phyloP scores from a whole-genome alignment of 169 alveolate genomes.

The Plasmodium vinckei region DNA sequence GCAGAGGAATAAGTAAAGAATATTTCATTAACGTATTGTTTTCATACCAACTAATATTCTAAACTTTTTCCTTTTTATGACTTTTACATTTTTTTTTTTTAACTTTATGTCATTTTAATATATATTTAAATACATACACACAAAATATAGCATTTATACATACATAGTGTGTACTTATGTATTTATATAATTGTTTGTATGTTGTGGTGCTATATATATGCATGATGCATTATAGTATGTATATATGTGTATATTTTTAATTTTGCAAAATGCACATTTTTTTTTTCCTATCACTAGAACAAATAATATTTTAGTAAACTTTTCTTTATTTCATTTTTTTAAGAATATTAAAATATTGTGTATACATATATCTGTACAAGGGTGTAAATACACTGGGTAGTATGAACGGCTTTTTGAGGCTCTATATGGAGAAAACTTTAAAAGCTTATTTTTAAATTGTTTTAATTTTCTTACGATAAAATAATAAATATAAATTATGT shows the following conservation, averaged over 20 bases:
- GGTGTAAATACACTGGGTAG: too few species aligned
- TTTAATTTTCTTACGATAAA: too few species aligned
- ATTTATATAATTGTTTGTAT: not conserved
- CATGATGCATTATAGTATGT: slow-evolving; percentile 1
- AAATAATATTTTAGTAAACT: not conserved
- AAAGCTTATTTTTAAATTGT: too few species aligned
- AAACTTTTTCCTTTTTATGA: not conserved
- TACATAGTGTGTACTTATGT: not conserved
- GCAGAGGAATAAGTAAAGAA: too few species aligned
- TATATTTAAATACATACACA: not conserved
- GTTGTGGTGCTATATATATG: not conserved
- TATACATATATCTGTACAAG: too few species aligned
- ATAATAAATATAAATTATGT: too few species aligned
- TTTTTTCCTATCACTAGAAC: slow-evolving; percentile 11
- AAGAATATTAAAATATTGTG: too few species aligned
- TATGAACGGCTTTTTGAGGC: too few species aligned
- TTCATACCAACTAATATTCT: not conserved
- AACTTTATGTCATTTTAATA: too few species aligned
- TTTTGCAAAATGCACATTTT: slow-evolving; percentile 27
- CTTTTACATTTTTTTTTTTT: not conserved
- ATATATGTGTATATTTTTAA: slow-evolving; percentile 6
- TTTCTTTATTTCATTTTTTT: too few species aligned
- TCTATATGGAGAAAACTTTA: too few species aligned
- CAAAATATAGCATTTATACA: too few species aligned
- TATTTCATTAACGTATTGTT: not conserved